Base-by-base conservation (phyloP, 208 protist species). In the Acanthamoeba sp. region DNA sequence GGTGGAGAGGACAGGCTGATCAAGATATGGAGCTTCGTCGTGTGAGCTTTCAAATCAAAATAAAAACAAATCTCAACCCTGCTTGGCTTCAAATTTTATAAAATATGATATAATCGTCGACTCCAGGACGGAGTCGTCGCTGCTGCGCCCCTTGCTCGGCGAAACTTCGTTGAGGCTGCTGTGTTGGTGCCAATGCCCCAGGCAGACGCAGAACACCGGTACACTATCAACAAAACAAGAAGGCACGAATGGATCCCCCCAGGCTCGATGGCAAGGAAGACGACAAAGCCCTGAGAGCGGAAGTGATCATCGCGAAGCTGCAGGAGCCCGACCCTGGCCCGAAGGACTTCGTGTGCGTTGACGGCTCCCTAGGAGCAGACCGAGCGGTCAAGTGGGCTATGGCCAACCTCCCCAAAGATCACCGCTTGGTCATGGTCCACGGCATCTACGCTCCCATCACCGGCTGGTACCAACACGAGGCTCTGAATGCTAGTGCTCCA, bases 21-120 rank as follows among this genome's bases (percentile, higher is more conserved):
- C 18, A 91, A 91, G 40, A 71, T 91, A 1, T 91, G 84, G 84
- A 91, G 55, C 38, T 91, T 91, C 59, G 80, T 62, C 9, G 9
- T 24, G 40, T 62, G 36, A 71, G 1, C 29, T 1, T 12, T 38
- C 10, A 34, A 85, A 22, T n/a, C 7, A 57, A 48, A 57, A 85
- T 57, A 78, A 78, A 78, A 78, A 36, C 34, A 78, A n/a, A n/a
- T n/a, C n/a, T n/a, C n/a, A n/a, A n/a, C n/a, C n/a, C n/a, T n/a
- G n/a, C n/a, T n/a, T n/a, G n/a, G n/a, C n/a, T n/a, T n/a, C n/a
- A n/a, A n/a, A n/a, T n/a, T n/a, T n/a, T n/a, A 45, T 78, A 48
- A 66, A 22, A 66, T n/a, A 66, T 14, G 20, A 18, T 14, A 66
- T 34, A 66, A n/a, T 34, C 20, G 2, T 57, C 52, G 52, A 57